These are phyloP conservation scores for Penicillium flavigenum DNA, from an alignment of 495 filamentous ascomycete species.

Conservation along the genomic window DNA sequence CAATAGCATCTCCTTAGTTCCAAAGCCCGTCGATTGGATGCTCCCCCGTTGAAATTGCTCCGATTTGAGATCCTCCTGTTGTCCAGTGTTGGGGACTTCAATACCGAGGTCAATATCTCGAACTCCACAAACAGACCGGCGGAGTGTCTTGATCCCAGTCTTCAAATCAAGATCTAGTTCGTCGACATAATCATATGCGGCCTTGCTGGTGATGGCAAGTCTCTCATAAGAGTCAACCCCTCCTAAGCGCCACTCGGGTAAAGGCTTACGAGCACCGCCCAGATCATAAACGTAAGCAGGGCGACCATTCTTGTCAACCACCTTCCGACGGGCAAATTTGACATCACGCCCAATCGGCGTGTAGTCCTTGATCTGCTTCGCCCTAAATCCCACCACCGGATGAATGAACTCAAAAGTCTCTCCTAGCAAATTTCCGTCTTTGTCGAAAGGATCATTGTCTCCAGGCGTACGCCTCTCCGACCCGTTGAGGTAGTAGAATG, in stretches of 20 bases:
- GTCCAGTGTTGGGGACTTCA: background rate
- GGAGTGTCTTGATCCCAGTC: constrained; percentile 18
- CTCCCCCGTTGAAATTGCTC: background rate
- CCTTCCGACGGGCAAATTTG: constrained; percentile 13
- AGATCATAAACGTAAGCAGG: constrained; percentile 19
- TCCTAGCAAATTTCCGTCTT: constrained; percentile 10
- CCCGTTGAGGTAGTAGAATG: constrained; percentile 26
- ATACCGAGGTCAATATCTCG: constrained; percentile 5
- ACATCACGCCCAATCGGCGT: constrained; percentile 10
- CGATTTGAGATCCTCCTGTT: background rate
- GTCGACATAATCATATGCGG: constrained; percentile 24
- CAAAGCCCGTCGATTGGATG: background rate
- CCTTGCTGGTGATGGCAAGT: constrained; percentile 18
- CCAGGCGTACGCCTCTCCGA: constrained; percentile 21
- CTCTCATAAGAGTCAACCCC: constrained; percentile 25
- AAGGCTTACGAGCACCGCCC: constrained; percentile 1
- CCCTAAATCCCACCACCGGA: constrained; percentile 22
- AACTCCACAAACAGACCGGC: constrained; percentile 2
- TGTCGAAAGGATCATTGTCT: constrained; percentile 3
- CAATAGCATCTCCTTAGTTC: background rate
- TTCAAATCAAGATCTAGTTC: constrained; percentile 19
- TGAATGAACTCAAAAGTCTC: constrained; percentile 22
- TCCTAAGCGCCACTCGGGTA: constrained; percentile 26
- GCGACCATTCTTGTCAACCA: constrained; percentile 9
- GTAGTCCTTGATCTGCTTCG: constrained; percentile 17